These are phyloP conservation scores for Acanthamoeba triangularis DNA, from an alignment of 208 protist species.

Conservation along the genomic window DNA sequence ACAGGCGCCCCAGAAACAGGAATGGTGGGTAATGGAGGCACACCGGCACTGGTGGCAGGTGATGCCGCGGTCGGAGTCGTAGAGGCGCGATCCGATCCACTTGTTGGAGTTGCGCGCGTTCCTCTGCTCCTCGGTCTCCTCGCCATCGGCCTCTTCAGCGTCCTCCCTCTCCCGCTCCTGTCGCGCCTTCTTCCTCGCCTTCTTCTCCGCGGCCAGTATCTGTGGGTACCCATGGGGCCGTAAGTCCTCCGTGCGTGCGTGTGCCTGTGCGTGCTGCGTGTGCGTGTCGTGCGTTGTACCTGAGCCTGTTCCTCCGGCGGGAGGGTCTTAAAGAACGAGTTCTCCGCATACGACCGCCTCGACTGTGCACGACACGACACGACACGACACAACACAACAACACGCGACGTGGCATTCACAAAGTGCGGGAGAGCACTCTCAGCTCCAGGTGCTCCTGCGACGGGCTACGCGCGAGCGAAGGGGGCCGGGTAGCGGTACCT, in stretches of 20 bases:
- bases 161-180: neutral
- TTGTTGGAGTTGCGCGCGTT: neutral
- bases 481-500: neutral
- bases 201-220: neutral
- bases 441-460: neutral
- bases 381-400: no score
- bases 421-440: neutral
- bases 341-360: constrained; percentile 36
- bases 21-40: neutral
- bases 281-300: neutral
- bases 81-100: constrained; percentile 31
- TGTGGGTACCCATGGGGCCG: neutral
- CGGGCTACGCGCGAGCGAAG: neutral
- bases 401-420: no score
- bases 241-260: neutral
- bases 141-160: neutral
- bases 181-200: constrained; percentile 21
- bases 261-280: no score
- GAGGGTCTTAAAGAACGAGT: constrained; percentile 34
- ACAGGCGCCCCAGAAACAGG: neutral
- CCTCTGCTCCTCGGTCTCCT: neutral
- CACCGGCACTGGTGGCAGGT: constrained; percentile 66
- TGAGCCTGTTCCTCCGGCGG: constrained; percentile 8
- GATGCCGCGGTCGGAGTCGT: constrained; percentile 33
- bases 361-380: neutral